A percentile compares a stretch with the other conserved stretches of the same genome.
phyloP scores from a whole-genome alignment of 192 early-diverging fungal species.

The Coemansia sp. region DNA sequence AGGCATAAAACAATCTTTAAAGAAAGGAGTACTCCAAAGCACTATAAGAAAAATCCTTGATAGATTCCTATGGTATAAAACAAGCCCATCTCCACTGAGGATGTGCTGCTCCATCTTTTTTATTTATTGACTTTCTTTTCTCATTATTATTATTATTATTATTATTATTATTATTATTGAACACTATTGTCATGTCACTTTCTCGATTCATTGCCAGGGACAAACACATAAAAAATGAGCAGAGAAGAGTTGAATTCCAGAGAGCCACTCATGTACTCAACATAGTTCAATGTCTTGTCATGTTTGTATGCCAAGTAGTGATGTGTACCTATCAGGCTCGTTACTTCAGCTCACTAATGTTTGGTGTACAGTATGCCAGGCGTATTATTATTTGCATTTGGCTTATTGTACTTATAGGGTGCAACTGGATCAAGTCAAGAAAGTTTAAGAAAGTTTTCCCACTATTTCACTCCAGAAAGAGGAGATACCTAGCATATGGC shows the following conservation, averaged over 20 bases:
- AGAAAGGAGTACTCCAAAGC: too few species aligned
- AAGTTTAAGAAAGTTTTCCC: not conserved
- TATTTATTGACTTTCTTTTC: too few species aligned
- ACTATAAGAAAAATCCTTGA: too few species aligned
- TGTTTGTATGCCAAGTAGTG: not conserved
- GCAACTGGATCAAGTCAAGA: not conserved
- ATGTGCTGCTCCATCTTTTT: too few species aligned
- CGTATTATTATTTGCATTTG: not conserved
- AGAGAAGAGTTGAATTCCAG: too few species aligned
- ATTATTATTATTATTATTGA: too few species aligned
- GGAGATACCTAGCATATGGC: not conserved
- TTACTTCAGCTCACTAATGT: not conserved
- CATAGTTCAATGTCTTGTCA: not conserved
- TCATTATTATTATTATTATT: too few species aligned
- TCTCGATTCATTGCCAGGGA: not conserved
- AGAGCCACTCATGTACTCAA: too few species aligned
- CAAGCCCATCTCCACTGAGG: too few species aligned
- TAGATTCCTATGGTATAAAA: too few species aligned
- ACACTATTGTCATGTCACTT: not conserved
- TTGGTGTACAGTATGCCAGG: not conserved
- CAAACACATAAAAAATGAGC: too few species aligned
- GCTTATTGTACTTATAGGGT: not conserved
- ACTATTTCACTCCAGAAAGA: not conserved
- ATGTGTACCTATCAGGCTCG: not conserved
- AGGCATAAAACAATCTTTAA: too few species aligned